phyloP scores from a whole-genome alignment of 1,284 basidiomycete genomes.

The Ceratobasidium sp. region DNA sequence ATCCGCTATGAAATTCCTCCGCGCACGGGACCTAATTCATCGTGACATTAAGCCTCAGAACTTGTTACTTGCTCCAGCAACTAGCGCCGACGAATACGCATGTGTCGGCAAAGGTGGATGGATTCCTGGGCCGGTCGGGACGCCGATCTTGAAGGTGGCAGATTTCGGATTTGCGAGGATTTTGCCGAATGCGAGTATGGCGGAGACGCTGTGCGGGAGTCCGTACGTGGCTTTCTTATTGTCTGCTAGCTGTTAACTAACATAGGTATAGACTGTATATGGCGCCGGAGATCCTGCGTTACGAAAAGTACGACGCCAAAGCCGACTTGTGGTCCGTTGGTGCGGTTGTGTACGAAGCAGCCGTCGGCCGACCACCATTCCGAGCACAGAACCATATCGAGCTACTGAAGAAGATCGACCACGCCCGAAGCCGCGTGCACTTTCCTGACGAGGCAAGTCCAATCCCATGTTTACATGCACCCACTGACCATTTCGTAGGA shows the following conservation, averaged over 20 bases:
- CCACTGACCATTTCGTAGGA: slow-evolving; percentile 37
- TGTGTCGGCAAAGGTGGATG: slow-evolving; percentile 57
- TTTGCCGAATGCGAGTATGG: slow-evolving; percentile 90
- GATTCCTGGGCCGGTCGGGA: slow-evolving; percentile 77
- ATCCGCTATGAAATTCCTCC: slow-evolving; percentile 90
- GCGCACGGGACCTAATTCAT: slow-evolving; percentile 90
- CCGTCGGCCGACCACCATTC: slow-evolving; percentile 91
- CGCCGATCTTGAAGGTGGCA: slow-evolving; percentile 94
- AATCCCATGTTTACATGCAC: background rate
- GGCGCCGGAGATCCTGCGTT: slow-evolving; percentile 97
- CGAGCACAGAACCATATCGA: slow-evolving; percentile 96
- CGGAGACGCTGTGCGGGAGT: slow-evolving; percentile 96
- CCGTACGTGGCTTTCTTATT: slow-evolving; percentile 64
- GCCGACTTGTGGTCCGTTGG: slow-evolving; percentile 99
- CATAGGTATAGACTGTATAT: slow-evolving; percentile 81
- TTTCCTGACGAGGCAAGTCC: slow-evolving; percentile 85
- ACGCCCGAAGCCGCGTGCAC: slow-evolving; percentile 71
- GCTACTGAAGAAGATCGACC: slow-evolving; percentile 91
- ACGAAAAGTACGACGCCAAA: slow-evolving; percentile 98
- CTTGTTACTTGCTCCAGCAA: slow-evolving; percentile 84
- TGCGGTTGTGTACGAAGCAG: slow-evolving; percentile 96
- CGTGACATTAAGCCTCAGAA: slow-evolving; percentile 99
- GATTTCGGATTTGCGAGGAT: slow-evolving; percentile 98
- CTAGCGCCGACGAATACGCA: slow-evolving; percentile 70
- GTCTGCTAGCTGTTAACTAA: background rate